A percentile compares a stretch with the other conserved stretches of the same genome.
Conservation (phyloP, 495 filamentous ascomycete genomes). For the Penicillium dipodomyicola region DNA sequence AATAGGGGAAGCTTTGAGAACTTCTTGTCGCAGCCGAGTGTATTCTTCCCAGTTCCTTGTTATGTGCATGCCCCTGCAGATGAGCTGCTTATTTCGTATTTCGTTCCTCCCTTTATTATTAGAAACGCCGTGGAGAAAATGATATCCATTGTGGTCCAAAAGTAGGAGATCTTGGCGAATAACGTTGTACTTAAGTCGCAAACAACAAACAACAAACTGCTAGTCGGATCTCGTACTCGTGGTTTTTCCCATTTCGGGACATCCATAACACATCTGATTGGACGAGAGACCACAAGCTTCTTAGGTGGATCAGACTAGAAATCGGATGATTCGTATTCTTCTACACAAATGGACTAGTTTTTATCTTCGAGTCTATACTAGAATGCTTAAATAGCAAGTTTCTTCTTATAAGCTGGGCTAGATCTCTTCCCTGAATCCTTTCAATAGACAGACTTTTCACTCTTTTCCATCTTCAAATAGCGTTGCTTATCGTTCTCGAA, state of each 20-base stretch:
- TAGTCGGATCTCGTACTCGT: constrained; percentile 5
- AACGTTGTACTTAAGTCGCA: neutral
- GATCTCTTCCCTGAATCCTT: neutral
- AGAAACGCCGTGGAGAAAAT: neutral
- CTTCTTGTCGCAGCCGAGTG: neutral
- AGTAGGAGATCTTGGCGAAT: neutral
- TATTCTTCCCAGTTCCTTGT: neutral
- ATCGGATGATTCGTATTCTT: constrained; percentile 1
- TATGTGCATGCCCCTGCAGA: neutral
- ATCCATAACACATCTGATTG: neutral
- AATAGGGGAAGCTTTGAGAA: neutral
- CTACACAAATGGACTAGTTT: neutral
- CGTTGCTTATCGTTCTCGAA: neutral
- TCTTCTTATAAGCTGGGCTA: neutral
- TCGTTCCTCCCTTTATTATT: constrained; percentile 8
- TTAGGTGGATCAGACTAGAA: neutral
- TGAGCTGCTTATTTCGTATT: constrained; percentile 10
- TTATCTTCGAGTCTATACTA: neutral
- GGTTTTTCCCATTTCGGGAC: neutral
- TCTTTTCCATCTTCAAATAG: neutral
- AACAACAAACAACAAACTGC: neutral
- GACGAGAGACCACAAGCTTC: neutral
- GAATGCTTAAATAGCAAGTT: neutral
- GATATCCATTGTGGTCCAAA: neutral
- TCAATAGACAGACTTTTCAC: neutral